Conservation (phyloP, 202 grass and related monocot genomes). For the Zoysia matrella region DNA sequence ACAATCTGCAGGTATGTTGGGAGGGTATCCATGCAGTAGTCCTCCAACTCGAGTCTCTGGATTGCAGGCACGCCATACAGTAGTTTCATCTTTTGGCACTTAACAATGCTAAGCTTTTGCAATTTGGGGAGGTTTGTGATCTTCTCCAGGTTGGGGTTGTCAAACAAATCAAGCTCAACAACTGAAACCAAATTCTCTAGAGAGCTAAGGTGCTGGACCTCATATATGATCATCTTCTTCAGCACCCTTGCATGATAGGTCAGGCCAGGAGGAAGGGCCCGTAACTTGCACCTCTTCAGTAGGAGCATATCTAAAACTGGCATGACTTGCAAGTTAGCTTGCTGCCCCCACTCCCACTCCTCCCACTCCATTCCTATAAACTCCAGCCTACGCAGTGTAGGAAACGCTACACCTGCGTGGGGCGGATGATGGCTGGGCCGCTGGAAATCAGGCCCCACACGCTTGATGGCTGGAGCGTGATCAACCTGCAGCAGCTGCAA, state of each 20-base stretch:
- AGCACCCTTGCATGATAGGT: no score
- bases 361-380: no score
- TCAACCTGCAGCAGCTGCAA: not conserved
- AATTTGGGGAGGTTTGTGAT: not conserved
- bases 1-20: not conserved
- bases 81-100: not conserved
- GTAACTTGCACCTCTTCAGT: no score
- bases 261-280: no score
- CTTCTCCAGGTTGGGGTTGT: not conserved
- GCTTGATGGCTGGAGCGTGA: not conserved
- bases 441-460: not conserved
- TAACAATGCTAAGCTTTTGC: not conserved
- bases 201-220: not conserved
- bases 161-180: not conserved
- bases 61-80: not conserved
- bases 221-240: no score
- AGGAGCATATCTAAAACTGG: no score
- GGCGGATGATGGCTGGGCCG: no score
- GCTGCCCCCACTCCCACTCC: no score
- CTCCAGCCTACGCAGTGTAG: no score
- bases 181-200: not conserved
- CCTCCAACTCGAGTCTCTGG: not conserved
- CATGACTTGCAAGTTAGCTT: no score
- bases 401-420: no score
- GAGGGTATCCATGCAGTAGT: not conserved